Evolutionary conservation across 106 monocot species (phyloP).

Genomic region (Ottelia alismoides): DNA sequence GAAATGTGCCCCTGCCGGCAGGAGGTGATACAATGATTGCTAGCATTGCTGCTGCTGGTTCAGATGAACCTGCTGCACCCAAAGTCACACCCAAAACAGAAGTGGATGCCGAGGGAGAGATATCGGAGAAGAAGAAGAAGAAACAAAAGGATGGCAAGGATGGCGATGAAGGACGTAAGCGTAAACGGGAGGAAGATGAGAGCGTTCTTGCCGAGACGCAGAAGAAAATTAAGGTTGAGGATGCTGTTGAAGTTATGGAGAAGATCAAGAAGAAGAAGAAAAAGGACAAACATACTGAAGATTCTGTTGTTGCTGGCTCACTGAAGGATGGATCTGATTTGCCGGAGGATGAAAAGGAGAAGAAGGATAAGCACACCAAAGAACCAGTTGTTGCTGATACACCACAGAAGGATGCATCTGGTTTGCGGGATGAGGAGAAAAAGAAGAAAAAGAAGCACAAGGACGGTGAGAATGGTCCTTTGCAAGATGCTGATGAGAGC

Average conservation of each 20-base stretch:
- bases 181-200: conserved; percentile 23
- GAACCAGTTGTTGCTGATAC: background rate
- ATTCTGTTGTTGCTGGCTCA: conserved; percentile 3
- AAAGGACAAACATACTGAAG: conserved; percentile 1
- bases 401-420: conserved; percentile 1
- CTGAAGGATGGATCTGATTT: too few relatives aligned
- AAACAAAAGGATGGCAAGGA: conserved; percentile 18
- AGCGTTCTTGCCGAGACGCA: background rate
- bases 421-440: conserved; percentile 28
- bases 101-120: conserved; percentile 4
- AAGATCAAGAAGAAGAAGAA: conserved; percentile 14
- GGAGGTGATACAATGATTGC: conserved; percentile 64
- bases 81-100: conserved; percentile 1
- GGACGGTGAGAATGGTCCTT: conserved; percentile 8
- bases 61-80: conserved; percentile 2
- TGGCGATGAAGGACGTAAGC: conserved; percentile 19
- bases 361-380: conserved; percentile 35
- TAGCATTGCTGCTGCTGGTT: conserved; percentile 38
- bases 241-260: conserved; percentile 4
- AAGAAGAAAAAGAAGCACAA: conserved; percentile 28
- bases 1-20: conserved; percentile 56
- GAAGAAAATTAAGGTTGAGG: conserved; percentile 55
- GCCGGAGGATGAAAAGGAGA: conserved; percentile 23
- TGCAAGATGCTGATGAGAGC: conserved; percentile 27
- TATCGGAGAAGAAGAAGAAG: conserved; percentile 25